Conservation (phyloP, 176 grass and related monocot species). For the Zizania latifolia region DNA sequence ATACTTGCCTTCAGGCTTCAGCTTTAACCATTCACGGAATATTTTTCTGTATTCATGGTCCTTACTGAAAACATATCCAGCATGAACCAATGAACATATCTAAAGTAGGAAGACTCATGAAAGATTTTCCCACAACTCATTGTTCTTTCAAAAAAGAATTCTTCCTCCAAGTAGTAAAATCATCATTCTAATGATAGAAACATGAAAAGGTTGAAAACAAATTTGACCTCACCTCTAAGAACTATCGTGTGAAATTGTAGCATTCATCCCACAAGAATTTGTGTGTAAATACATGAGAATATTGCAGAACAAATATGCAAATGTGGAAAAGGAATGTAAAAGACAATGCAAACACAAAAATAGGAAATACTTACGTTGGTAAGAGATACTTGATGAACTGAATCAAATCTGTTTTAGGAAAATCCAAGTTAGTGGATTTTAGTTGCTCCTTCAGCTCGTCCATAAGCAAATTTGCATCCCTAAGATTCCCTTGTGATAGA, state of each 20-base stretch:
- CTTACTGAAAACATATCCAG: background rate
- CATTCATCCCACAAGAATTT: constrained; percentile 2
- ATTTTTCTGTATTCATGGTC: background rate
- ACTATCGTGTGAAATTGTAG: constrained; percentile 7
- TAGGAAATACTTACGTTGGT: constrained; percentile 59
- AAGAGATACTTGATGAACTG: constrained; percentile 82
- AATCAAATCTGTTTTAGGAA: constrained; percentile 67
- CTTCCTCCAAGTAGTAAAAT: background rate
- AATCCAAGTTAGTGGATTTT: constrained; percentile 55
- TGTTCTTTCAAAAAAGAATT: background rate
- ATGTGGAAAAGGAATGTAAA: constrained; percentile 18
- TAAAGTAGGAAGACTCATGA: background rate
- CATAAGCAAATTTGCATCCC: constrained; percentile 90
- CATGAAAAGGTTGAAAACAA: constrained; percentile 2
- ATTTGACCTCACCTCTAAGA: constrained; percentile 15
- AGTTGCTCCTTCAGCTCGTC: constrained; percentile 72
- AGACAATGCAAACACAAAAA: constrained; percentile 1
- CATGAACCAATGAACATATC: background rate
- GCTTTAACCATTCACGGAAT: background rate
- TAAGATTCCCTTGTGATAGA: constrained; percentile 88
- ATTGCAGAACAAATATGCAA: constrained; percentile 4
- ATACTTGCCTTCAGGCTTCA: too few relatives aligned
- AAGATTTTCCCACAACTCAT: background rate
- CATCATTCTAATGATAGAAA: constrained; percentile 1
- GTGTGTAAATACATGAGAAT: background rate